Conservation (phyloP, 192 early-diverging fungal genomes). For the Backusella westeae region DNA sequence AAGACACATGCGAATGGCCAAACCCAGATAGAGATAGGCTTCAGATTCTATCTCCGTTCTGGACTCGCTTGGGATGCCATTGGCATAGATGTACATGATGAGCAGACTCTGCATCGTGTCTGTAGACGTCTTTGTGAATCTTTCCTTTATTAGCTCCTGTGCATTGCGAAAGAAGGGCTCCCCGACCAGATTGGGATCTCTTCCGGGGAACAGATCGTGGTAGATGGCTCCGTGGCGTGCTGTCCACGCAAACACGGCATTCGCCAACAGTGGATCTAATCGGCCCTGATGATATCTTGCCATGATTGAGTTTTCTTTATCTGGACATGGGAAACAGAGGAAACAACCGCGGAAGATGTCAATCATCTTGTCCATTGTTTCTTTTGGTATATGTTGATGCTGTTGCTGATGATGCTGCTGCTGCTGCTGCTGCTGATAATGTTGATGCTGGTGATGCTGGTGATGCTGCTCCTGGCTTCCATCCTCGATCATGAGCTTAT, state of each 20-base stretch:
- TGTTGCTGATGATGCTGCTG: not conserved
- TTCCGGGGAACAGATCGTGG: slow-evolving; percentile 33
- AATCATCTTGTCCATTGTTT: slow-evolving; percentile 20
- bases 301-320: slow-evolving; percentile 14
- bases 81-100: slow-evolving; percentile 36
- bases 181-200: slow-evolving; percentile 37
- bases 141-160: slow-evolving; percentile 8
- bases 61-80: slow-evolving; percentile 26
- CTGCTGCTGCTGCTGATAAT: not conserved
- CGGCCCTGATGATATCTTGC: slow-evolving; percentile 13
- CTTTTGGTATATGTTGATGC: not conserved
- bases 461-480: not conserved
- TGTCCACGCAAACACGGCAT: slow-evolving; percentile 34
- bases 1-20: slow-evolving; percentile 34
- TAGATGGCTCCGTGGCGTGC: slow-evolving; percentile 36
- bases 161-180: slow-evolving; percentile 29
- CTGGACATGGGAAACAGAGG: slow-evolving; percentile 29
- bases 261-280: slow-evolving; percentile 15
- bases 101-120: slow-evolving; percentile 33
- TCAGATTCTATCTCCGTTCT: slow-evolving; percentile 24
- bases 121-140: slow-evolving; percentile 17
- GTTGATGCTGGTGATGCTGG: too few species aligned
- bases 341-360: slow-evolving; percentile 29
- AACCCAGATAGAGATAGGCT: slow-evolving; percentile 30
- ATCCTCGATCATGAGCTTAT: not conserved